Conservation (phyloP, 768 basidiomycete species). For the Austroboletus eburneus region DNA sequence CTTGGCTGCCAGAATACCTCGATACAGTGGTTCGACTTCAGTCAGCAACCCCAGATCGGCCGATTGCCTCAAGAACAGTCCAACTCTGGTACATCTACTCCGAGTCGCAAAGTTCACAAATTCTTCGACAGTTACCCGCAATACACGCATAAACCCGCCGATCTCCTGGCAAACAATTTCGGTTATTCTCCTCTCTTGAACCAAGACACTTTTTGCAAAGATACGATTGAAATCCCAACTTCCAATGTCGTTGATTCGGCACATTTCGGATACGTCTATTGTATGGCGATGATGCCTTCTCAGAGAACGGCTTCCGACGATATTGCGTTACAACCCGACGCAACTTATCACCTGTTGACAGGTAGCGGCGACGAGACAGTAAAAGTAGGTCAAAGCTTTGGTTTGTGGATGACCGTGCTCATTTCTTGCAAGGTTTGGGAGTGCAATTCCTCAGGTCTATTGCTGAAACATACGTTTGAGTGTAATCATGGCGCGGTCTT, state of each 20-base stretch:
- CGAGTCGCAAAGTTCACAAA: conserved; percentile 62
- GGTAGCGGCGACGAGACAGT: conserved; percentile 91
- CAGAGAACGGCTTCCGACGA: conserved; percentile 37
- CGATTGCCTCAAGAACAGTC: conserved; percentile 5
- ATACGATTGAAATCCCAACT: conserved; percentile 50
- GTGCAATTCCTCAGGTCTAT: conserved; percentile 44
- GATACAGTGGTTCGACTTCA: conserved; percentile 81
- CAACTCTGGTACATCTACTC: conserved; percentile 34
- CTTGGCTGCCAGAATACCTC: conserved; percentile 93
- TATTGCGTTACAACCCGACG: conserved; percentile 16
- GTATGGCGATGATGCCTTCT: conserved; percentile 53
- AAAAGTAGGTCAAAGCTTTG: conserved; percentile 49
- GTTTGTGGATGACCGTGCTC: background rate
- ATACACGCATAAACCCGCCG: conserved; percentile 62
- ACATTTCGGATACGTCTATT: conserved; percentile 94
- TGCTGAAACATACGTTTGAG: conserved; percentile 59
- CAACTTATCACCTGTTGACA: conserved; percentile 57
- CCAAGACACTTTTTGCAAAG: conserved; percentile 21
- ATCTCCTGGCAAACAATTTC: conserved; percentile 61
- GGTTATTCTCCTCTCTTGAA: conserved; percentile 31
- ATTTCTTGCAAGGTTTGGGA: conserved; percentile 56
- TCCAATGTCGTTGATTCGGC: conserved; percentile 81
- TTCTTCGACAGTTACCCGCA: conserved; percentile 91
- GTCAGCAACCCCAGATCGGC: conserved; percentile 3
- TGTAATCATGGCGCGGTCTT: conserved; percentile 78